Base-by-base conservation (phyloP, 768 basidiomycete species). In the Podaxis sp. region DNA sequence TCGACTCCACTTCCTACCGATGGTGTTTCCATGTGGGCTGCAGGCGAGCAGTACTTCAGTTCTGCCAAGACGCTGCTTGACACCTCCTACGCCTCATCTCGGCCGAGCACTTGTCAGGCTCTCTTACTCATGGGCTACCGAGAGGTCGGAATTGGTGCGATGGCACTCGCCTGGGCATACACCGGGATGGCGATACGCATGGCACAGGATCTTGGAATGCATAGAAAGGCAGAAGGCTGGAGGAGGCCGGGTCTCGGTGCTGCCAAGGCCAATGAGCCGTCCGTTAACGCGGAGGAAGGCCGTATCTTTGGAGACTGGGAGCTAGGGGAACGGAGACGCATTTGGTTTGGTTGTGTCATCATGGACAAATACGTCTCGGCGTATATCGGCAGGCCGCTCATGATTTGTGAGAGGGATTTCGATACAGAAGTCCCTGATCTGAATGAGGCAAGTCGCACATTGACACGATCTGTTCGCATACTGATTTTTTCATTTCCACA, bases 171-270 rank as follows among this genome's bases (percentile, higher is more conserved):
- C 35, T 95, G 93, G 93, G 81, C 86, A 9, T 92, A 89, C 68
- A 82, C 87, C 18, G 92, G 93, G 10, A 90, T 92, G 88, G 92
- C 89, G 0, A 87, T 95, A 38, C 82, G 93, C n/a, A 93, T 95
- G 91, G 91, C 91, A 14, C 91, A 92, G 72, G 91, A 93, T 71
- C 71, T 93, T 57, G 91, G 91, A 6, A 83, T 93, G 82, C 91
- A 93, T 67, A 82, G 90, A 37, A 82, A 80, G 64, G 89, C 92
- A 32, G 91, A 93, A 68, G 84, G 86, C 28, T 93, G 91, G 91
- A 81, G 82, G 18, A 73, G 86, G 27, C 82, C 70, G 58, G 83
- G 77, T 14, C 77, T 85, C 57, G 86, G 86, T 0, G 16, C 57
- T 25, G 28, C 57, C 27, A 53, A 53, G 16, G 23, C 51, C 10